Percentiles rank a stretch among this genome's conserved stretches.
Conservation (phyloP, 192 early-diverging fungal genomes). For the Backusella sp. region DNA sequence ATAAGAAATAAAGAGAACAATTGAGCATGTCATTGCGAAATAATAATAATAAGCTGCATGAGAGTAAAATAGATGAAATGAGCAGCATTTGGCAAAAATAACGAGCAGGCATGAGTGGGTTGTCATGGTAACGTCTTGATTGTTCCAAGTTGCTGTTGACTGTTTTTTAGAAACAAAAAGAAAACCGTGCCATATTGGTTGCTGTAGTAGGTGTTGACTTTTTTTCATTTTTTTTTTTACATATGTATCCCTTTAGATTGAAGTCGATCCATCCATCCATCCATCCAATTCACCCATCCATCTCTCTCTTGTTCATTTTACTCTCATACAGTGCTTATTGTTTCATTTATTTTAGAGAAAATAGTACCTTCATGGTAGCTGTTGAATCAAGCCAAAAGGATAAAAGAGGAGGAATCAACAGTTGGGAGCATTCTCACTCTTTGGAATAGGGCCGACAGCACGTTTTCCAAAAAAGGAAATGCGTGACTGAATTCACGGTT, state of each 20-base stretch:
- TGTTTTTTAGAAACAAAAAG: background rate
- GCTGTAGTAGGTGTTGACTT: background rate
- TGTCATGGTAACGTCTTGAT: background rate
- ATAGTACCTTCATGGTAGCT: constrained; percentile 27
- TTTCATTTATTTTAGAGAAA: background rate
- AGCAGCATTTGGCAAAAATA: background rate
- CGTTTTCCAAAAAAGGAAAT: background rate
- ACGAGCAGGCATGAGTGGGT: background rate
- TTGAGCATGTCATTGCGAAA: background rate
- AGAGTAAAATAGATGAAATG: constrained; percentile 20
- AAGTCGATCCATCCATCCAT: background rate
- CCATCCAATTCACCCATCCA: constrained; percentile 30
- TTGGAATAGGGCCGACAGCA: background rate
- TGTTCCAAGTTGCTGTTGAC: background rate
- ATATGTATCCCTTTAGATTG: background rate
- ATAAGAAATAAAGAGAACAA: background rate
- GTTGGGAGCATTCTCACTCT: background rate
- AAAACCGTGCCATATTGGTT: background rate
- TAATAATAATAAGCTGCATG: constrained; percentile 15
- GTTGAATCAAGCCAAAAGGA: constrained; percentile 16
- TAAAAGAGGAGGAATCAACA: constrained; percentile 22
- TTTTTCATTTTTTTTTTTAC: background rate
- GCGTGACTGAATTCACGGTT: background rate
- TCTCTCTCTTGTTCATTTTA: constrained; percentile 10
- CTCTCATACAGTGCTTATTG: background rate